Percentiles rank a stretch among this genome's conserved stretches.
Evolutionary conservation across 2,329 filamentous ascomycete genomes (phyloP).

Genomic region (Phialemonium atrogriseum): DNA sequence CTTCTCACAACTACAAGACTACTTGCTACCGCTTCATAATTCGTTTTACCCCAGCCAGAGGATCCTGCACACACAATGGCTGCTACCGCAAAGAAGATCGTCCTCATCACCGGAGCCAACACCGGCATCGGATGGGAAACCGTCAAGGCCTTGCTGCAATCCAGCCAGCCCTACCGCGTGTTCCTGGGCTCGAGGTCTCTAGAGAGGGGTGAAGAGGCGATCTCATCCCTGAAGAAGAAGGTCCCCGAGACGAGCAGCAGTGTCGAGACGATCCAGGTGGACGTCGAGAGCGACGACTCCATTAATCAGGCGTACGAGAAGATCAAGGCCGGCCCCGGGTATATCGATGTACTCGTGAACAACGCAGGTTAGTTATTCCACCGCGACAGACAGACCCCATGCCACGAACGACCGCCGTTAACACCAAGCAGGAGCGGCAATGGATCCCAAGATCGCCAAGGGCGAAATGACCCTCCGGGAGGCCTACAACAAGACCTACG

Average conservation of each 20-base stretch:
- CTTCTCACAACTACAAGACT: no score
- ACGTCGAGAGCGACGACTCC: constrained; percentile 43
- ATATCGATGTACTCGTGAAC: constrained; percentile 46
- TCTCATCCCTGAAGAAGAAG: constrained; percentile 30
- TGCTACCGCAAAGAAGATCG: no score
- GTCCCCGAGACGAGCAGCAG: constrained; percentile 29
- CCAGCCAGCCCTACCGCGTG: constrained; percentile 42
- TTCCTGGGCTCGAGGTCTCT: constrained; percentile 45
- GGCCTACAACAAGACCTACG: constrained; percentile 35
- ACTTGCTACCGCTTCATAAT: no score
- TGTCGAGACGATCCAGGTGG: constrained; percentile 39
- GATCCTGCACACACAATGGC: no score
- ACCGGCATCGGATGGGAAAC: constrained; percentile 52
- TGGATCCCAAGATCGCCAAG: no score
- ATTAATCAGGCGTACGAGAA: constrained; percentile 36
- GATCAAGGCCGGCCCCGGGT: constrained; percentile 32
- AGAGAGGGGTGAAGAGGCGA: constrained; percentile 41
- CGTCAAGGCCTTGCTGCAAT: constrained; percentile 43
- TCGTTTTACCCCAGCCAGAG: no score
- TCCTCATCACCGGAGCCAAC: no score
- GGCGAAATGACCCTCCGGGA: constrained; percentile 24
- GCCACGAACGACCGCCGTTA: no score
- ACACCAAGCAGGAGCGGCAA: no score
- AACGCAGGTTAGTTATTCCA: constrained; percentile 45
- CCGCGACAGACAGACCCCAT: no score